phyloP scores from a whole-genome alignment of 139 green algal species.

The Chlorella sp. region DNA sequence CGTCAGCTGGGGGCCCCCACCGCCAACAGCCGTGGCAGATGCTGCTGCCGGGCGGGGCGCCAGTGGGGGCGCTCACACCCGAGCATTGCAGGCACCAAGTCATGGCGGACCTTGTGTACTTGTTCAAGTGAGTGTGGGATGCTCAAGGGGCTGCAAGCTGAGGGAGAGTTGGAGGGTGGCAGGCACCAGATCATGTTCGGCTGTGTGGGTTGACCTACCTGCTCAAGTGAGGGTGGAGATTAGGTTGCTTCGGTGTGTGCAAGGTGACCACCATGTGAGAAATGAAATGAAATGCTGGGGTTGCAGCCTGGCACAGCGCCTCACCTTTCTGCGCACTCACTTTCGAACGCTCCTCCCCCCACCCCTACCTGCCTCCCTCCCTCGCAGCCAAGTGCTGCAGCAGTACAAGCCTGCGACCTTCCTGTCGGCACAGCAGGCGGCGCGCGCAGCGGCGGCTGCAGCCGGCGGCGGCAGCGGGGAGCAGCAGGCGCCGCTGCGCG shows the following conservation, averaged over 20 bases:
- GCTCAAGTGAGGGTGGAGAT: too few relatives aligned
- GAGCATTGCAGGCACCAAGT: constrained; percentile 58
- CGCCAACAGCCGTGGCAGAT: constrained; percentile 36
- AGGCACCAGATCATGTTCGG: too few relatives aligned
- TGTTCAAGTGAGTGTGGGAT: constrained; percentile 27
- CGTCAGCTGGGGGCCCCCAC: not conserved
- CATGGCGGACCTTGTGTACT: constrained; percentile 70
- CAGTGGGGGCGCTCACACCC: not conserved
- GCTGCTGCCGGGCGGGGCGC: constrained; percentile 25
- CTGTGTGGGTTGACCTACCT: too few relatives aligned
- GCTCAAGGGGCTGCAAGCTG: too few relatives aligned
- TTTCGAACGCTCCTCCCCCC: not conserved
- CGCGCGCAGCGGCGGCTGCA: constrained; percentile 8
- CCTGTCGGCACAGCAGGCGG: not conserved
- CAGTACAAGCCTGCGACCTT: constrained; percentile 49
- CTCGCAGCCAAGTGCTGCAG: constrained; percentile 59
- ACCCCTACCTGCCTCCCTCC: not conserved
- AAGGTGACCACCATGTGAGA: too few relatives aligned
- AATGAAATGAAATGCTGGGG: not conserved
- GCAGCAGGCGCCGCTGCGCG: constrained; percentile 8
- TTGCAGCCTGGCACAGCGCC: too few relatives aligned
- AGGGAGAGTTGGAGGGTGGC: too few relatives aligned
- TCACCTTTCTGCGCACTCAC: too few relatives aligned
- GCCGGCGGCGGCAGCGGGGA: not conserved
- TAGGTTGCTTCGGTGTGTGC: too few relatives aligned